phyloP scores from a whole-genome alignment of 768 basidiomycete genomes.

The Panaeolus papilionaceus region DNA sequence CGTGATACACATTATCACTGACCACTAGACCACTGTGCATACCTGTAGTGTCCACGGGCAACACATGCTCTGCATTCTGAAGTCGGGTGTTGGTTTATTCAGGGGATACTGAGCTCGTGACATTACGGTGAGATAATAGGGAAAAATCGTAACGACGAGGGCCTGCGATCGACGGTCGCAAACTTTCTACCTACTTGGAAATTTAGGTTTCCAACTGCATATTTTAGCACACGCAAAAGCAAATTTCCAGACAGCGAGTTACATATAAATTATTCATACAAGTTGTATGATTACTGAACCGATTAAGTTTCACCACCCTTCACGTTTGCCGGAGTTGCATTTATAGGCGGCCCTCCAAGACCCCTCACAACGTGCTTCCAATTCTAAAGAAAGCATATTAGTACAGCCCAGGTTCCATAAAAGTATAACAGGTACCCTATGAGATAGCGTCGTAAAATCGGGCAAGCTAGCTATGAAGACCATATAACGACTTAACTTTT shows the following conservation, averaged over 20 bases:
- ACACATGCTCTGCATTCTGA: too few species aligned
- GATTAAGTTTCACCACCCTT: not conserved
- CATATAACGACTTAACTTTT: slow-evolving; percentile 69
- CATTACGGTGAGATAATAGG: too few species aligned
- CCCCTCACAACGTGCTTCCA: slow-evolving; percentile 55
- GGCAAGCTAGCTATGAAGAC: slow-evolving; percentile 61
- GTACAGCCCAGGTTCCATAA: not conserved
- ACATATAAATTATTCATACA: not conserved
- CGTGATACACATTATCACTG: too few species aligned
- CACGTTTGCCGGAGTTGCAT: not conserved
- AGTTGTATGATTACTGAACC: too few species aligned
- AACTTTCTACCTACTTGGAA: too few species aligned
- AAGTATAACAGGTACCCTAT: slow-evolving; percentile 54
- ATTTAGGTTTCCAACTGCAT: not conserved
- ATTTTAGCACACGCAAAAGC: not conserved
- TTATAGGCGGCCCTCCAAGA: slow-evolving; percentile 18
- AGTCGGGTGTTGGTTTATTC: too few species aligned
- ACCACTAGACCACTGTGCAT: too few species aligned
- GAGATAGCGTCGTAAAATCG: slow-evolving; percentile 70
- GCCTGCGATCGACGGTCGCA: too few species aligned
- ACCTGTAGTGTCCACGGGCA: too few species aligned
- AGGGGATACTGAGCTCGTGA: too few species aligned
- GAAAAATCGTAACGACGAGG: too few species aligned
- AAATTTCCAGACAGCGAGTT: not conserved
- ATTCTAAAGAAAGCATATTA: slow-evolving; percentile 39